A percentile compares a stretch with the other conserved stretches of the same genome.
phyloP scores from a whole-genome alignment of 2,329 filamentous ascomycete species.

The Massarina eburnea region DNA sequence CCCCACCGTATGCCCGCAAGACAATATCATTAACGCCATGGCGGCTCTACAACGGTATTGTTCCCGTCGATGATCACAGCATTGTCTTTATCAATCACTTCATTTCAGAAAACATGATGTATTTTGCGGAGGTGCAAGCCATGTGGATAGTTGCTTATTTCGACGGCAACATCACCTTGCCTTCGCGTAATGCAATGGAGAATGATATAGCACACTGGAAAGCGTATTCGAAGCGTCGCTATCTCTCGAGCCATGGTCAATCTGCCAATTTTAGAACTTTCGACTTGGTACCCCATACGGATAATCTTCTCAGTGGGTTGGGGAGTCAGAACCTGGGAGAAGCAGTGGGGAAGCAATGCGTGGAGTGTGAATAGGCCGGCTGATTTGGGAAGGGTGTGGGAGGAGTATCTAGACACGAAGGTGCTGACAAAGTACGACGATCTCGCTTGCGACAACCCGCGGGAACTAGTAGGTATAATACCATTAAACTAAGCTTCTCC shows the following conservation, averaged over 20 bases:
- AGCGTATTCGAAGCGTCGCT: conserved; percentile 7
- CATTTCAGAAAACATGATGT: conserved; percentile 8
- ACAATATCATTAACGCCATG: conserved; percentile 13
- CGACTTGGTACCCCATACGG: conserved; percentile 11
- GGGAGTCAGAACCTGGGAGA: conserved; percentile 5
- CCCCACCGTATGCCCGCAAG: conserved; percentile 10
- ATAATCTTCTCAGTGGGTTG: conserved; percentile 11
- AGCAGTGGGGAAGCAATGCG: conserved; percentile 2
- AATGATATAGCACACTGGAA: conserved; percentile 7
- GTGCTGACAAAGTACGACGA: no score
- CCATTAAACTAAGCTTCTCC: no score
- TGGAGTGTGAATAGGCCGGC: conserved; percentile 5
- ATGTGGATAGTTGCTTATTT: conserved; percentile 20
- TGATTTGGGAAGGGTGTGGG: conserved; percentile 12
- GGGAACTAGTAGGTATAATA: no score
- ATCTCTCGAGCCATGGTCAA: conserved; percentile 10
- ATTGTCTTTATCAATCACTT: conserved; percentile 23
- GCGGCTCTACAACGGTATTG: conserved; percentile 17
- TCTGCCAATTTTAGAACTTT: conserved; percentile 7
- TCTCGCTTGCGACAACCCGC: no score
- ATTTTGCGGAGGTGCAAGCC: conserved; percentile 17
- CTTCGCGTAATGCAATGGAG: conserved; percentile 7
- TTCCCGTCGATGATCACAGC: conserved; percentile 11
- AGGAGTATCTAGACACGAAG: conserved; percentile 1
- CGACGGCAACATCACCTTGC: conserved; percentile 5